A percentile compares a stretch with the other conserved stretches of the same genome.
Evolutionary conservation across 106 monocot genomes (phyloP).

Genomic region (Apostasia shenzhenica): DNA sequence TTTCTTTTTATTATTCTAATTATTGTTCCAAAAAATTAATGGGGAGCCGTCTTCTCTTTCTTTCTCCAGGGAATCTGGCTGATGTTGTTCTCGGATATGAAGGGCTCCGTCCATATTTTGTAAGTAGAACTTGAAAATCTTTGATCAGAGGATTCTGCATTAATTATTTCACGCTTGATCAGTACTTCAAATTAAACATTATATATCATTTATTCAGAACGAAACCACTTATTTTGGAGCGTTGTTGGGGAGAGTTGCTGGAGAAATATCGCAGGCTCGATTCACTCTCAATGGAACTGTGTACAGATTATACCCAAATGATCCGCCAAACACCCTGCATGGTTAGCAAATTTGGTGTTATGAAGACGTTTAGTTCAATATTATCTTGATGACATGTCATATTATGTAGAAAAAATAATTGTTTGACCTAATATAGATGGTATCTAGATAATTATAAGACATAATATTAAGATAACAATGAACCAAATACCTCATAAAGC

Average conservation of each 20-base stretch:
- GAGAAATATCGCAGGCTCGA: slow-evolving; percentile 26
- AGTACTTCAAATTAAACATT: neutral
- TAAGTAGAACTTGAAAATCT: slow-evolving; percentile 8
- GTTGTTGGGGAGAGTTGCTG: slow-evolving; percentile 47
- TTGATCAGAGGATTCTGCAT: neutral
- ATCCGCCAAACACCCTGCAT: slow-evolving; percentile 37
- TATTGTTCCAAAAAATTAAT: too few relatives aligned
- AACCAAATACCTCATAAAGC: too few relatives aligned
- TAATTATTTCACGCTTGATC: neutral
- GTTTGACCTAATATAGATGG: too few relatives aligned
- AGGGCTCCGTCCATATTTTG: slow-evolving; percentile 33
- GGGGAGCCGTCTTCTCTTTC: neutral
- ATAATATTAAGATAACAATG: too few relatives aligned
- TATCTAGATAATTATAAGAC: too few relatives aligned
- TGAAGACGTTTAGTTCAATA: too few relatives aligned
- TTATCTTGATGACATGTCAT: too few relatives aligned
- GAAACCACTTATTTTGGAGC: slow-evolving; percentile 46
- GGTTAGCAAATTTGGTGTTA: neutral
- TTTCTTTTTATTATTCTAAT: too few relatives aligned
- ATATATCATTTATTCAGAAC: slow-evolving; percentile 19
- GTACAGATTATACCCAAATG: slow-evolving; percentile 20
- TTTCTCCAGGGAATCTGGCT: slow-evolving; percentile 46
- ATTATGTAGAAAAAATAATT: too few relatives aligned
- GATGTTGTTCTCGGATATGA: slow-evolving; percentile 74
- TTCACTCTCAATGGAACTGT: slow-evolving; percentile 27